Conservation (phyloP, 805 yeast species). For the Candida patagonica region DNA sequence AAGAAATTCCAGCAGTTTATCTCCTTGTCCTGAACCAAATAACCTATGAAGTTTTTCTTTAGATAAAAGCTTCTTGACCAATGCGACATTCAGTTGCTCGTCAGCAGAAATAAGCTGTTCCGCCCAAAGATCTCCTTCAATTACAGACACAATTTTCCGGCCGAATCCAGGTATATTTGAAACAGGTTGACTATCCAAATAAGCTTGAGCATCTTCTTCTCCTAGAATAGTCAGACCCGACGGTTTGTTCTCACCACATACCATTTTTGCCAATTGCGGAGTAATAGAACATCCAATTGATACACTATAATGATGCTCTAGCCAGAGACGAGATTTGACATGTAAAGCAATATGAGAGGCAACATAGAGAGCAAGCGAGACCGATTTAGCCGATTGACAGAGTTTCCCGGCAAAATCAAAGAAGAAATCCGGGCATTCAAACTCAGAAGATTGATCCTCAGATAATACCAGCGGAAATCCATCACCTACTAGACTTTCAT, state of each 20-base stretch:
- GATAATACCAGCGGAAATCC: neutral
- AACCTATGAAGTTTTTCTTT: neutral
- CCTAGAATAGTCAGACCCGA: constrained; percentile 22
- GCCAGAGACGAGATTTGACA: constrained; percentile 19
- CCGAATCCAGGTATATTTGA: constrained; percentile 24
- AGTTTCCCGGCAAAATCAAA: constrained; percentile 1
- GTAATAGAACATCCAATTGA: constrained; percentile 26
- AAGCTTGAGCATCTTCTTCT: constrained; percentile 19
- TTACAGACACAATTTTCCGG: constrained; percentile 11
- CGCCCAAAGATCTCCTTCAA: neutral
- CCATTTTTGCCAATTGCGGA: constrained; percentile 24
- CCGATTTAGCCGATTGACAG: too few species aligned
- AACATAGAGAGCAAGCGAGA: constrained; percentile 16
- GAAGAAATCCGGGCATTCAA: constrained; percentile 3
- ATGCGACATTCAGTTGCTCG: neutral
- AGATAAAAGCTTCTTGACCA: neutral
- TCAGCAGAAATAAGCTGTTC: too few species aligned
- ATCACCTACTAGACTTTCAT: neutral
- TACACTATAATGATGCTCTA: constrained; percentile 23
- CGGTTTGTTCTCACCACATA: constrained; percentile 24
- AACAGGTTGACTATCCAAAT: constrained; percentile 13
- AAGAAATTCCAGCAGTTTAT: neutral
- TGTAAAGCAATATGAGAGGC: constrained; percentile 23
- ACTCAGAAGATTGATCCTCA: neutral
- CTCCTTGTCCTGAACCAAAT: neutral